Base-by-base conservation (phyloP, 768 basidiomycete genomes). In the Trametes cubensis region DNA sequence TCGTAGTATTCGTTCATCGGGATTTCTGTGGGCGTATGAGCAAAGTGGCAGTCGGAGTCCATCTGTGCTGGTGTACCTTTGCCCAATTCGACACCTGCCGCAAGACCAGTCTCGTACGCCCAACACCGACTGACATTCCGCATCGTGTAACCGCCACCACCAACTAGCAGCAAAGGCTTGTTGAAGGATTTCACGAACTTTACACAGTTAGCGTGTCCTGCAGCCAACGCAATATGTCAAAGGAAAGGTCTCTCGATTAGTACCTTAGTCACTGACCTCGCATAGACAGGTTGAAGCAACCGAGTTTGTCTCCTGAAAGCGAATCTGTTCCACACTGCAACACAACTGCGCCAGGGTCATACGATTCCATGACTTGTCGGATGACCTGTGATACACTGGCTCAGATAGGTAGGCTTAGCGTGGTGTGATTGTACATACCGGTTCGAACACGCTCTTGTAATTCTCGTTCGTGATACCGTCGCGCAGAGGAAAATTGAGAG, bases 1-100 rank as follows among this genome's bases (percentile, higher is more conserved):
- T 98, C 96, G 71, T 95, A 98, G 77, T 98, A 99, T 76, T 99
- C 97, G 70, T 98, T 99, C 65, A 95, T 89, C 2, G 97, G 97
- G 56, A 99, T 96, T 71, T 49, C 48, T 49, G 45, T 10, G 34
- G 11, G 10, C 7, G 11, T 34, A 2, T 34, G 6, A 34, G 34
- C 10, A 10, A 4, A 34, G 11, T 34, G 34, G 10, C 10, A 4
- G 10, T 34, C 2, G 10, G 34, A 10, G 23, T 14, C n/a, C 1
- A 47, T 25, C 20, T 21, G 1, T 6, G 6, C 40, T 7, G 66
- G 18, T 76, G 56, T 77, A 95, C 95, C 86, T 68, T 86, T 81
- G 20, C 87, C 89, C 15, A 99, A 83, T 74, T 98, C 95, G 21
- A 95, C 92, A 13, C 97, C 97, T 23, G 96, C 95, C n/a, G 97